These are phyloP conservation scores for Dionaea muscipula DNA, from an alignment of 179 eudicot species.

Conservation along the genomic window DNA sequence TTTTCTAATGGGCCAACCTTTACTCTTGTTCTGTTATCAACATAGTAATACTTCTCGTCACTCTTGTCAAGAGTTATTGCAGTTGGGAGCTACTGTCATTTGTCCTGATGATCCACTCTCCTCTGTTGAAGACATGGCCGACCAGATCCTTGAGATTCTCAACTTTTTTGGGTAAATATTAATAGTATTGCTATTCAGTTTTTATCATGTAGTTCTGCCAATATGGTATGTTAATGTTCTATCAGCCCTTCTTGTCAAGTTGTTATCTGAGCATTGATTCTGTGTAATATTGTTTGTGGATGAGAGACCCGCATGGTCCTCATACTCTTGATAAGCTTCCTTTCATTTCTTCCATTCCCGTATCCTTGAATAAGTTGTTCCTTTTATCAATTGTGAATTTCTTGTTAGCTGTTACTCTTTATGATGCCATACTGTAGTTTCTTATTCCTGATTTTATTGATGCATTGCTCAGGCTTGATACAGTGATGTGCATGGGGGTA, in stretches of 20 bases:
- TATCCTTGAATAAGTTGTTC: neutral
- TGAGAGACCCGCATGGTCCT: no score
- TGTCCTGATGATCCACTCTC: constrained; percentile 59
- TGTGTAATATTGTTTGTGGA: neutral
- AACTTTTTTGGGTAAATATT: constrained; percentile 52
- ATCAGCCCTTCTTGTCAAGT: no score
- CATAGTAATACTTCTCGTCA: constrained; percentile 25
- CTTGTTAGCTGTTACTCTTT: no score
- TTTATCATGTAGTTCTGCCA: neutral
- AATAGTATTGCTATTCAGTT: neutral
- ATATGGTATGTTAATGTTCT: neutral
- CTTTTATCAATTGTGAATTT: no score
- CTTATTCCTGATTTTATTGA: neutral
- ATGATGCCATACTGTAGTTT: neutral
- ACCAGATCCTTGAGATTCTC: constrained; percentile 86
- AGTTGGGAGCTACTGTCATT: constrained; percentile 92
- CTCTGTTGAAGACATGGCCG: constrained; percentile 77
- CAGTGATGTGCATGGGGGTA: constrained; percentile 98
- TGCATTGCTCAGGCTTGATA: constrained; percentile 53
- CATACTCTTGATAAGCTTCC: no score
- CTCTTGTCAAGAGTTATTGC: constrained; percentile 84
- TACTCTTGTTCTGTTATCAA: constrained; percentile 25
- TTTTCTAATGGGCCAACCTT: constrained; percentile 3
- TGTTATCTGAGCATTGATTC: neutral
- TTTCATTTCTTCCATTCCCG: neutral